These are phyloP conservation scores for Catharanthus roseus DNA, from an alignment of 257 asterid genomes.

Conservation along the genomic window DNA sequence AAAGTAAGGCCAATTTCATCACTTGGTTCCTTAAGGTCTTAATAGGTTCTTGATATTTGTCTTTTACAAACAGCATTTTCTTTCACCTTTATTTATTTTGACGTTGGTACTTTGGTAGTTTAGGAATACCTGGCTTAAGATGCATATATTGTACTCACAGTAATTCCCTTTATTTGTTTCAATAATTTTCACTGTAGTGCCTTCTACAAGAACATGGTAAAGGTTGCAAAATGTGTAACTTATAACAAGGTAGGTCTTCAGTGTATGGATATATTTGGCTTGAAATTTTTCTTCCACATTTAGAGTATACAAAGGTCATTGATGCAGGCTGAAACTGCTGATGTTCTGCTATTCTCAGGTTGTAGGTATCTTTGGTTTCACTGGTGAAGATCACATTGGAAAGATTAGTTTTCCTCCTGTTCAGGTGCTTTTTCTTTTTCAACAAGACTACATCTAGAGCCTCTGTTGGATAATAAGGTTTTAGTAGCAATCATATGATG, in stretches of 20 bases:
- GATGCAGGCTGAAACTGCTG: neutral
- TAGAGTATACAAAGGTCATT: neutral
- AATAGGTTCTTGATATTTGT: neutral
- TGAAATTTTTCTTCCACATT: conserved; percentile 9
- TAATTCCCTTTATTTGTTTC: conserved; percentile 4
- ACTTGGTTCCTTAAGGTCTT: too few species aligned
- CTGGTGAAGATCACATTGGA: conserved; percentile 95
- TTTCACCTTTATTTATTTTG: neutral
- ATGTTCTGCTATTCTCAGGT: conserved; percentile 38
- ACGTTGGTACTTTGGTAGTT: neutral
- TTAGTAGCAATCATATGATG: neutral
- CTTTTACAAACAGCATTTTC: neutral
- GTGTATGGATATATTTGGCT: neutral
- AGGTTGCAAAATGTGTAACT: conserved; percentile 75
- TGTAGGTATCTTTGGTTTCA: conserved; percentile 88
- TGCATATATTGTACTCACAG: neutral
- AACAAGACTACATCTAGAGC: neutral
- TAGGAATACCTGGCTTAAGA: neutral
- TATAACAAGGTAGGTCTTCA: conserved; percentile 64
- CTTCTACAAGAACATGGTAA: conserved; percentile 89
- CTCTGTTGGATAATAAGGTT: conserved; percentile 9
- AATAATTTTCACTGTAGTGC: conserved; percentile 41
- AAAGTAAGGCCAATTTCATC: too few species aligned
- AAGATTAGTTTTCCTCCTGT: conserved; percentile 88
- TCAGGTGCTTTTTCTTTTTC: conserved; percentile 48